These are phyloP conservation scores for Globisporangium takayamanum DNA, from an alignment of 352 stramenopile genomes.

Conservation along the genomic window DNA sequence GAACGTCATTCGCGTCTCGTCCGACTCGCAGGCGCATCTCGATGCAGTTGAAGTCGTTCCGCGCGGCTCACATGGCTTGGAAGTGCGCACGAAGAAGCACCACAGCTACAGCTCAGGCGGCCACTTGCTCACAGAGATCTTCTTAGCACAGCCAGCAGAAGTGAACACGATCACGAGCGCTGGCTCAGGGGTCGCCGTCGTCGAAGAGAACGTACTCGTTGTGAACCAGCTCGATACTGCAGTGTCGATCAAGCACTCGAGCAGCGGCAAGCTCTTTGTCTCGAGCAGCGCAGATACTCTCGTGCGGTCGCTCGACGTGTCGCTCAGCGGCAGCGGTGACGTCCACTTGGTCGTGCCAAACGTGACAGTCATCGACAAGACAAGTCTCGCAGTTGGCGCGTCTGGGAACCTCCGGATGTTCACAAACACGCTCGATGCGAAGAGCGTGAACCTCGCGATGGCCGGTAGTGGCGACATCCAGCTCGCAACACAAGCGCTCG, in stretches of 20 bases:
- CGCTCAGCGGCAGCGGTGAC: constrained; percentile 21
- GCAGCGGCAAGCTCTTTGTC: constrained; percentile 18
- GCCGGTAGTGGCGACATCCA: constrained; percentile 21
- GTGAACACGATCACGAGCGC: constrained; percentile 8
- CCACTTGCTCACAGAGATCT: constrained; percentile 25
- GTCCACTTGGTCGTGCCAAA: constrained; percentile 21
- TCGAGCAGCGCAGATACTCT: constrained; percentile 9
- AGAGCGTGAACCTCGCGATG: constrained; percentile 5
- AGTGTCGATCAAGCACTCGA: constrained; percentile 14
- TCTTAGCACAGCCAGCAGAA: constrained; percentile 12
- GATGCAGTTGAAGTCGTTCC: constrained; percentile 14
- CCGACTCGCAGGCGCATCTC: constrained; percentile 10
- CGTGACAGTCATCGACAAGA: constrained; percentile 5
- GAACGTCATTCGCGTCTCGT: constrained; percentile 20
- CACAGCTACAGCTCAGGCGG: constrained; percentile 5
- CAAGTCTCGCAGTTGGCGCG: constrained; percentile 6
- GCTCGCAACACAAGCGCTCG: constrained; percentile 9
- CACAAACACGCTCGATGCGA: constrained; percentile 5
- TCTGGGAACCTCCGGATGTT: constrained; percentile 19
- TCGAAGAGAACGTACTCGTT: constrained; percentile 23
- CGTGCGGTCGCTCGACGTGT: constrained; percentile 17
- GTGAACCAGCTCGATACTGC: constrained; percentile 9
- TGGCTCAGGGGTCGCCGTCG: constrained; percentile 14
- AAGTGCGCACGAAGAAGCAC: constrained; percentile 7
- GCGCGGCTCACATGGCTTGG: constrained; percentile 8